Percentiles rank a stretch among this genome's conserved stretches.
phyloP scores from a whole-genome alignment of 371 early-diverging fungal species.

The Haplosporangium sp. region DNA sequence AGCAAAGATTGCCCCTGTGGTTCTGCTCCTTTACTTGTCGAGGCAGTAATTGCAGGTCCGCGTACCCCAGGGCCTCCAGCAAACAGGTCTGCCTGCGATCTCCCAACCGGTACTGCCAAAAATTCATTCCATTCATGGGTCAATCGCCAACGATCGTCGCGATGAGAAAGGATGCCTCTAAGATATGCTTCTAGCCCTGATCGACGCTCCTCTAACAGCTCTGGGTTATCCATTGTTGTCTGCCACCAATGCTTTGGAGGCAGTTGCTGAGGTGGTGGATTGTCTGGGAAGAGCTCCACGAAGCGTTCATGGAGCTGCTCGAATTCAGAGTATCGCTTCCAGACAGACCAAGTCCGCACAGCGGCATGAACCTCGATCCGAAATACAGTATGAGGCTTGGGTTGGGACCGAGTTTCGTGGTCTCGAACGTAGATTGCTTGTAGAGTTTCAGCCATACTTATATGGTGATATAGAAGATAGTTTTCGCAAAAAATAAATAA shows the following conservation, averaged over 20 bases:
- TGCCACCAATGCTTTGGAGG: constrained; percentile 81
- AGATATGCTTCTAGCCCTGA: constrained; percentile 85
- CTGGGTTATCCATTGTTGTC: constrained; percentile 70
- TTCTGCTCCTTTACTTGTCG: constrained; percentile 12
- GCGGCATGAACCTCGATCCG: constrained; percentile 82
- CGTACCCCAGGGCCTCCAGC: constrained; percentile 32
- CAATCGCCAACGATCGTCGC: constrained; percentile 84
- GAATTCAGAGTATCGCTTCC: constrained; percentile 92
- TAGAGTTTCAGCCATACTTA: constrained; percentile 66
- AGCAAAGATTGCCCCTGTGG: constrained; percentile 25
- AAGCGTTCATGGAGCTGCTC: constrained; percentile 69
- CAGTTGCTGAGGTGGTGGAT: constrained; percentile 67
- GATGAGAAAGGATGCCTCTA: constrained; percentile 74
- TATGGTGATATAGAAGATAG: neutral
- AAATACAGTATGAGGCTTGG: constrained; percentile 81
- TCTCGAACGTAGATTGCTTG: constrained; percentile 75
- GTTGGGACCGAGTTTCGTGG: constrained; percentile 69
- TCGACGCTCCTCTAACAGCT: constrained; percentile 82
- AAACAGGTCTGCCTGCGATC: constrained; percentile 56
- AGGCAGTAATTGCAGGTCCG: constrained; percentile 26
- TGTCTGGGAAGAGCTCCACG: constrained; percentile 69
- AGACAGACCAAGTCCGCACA: constrained; percentile 89
- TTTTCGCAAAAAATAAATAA: neutral
- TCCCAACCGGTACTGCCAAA: constrained; percentile 74
- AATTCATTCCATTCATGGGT: constrained; percentile 82